Evolutionary conservation across 2,329 filamentous ascomycete genomes (phyloP), one percentile per base, ranked within the genome.

Genomic region (Sordariomycetes sp.): DNA sequence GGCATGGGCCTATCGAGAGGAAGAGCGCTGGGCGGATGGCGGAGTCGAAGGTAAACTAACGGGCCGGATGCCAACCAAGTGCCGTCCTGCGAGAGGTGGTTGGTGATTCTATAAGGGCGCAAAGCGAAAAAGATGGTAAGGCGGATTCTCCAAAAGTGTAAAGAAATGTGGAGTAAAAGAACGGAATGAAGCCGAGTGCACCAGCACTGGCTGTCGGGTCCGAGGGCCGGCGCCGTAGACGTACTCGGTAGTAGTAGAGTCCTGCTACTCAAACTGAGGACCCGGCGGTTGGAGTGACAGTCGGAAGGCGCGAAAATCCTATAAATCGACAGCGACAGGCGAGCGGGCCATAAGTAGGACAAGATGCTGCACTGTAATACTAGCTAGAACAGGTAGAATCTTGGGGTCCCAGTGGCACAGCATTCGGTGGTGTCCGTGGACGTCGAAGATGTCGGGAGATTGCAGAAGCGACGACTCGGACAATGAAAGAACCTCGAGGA

Each of bases 331-430:
- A 62, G 62, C 62, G 61, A 63, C 63, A 66, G 62, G 65, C 67
- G 65, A 70, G 64, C 66, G 66, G 65, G 71, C 65, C 63, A 65
- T 67, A 61, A 62, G 76, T 78, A 67, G 69, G 73, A 78, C 76
- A 72, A 73, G 73, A 74, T 74, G 72, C 71, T 74, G 73, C 72
- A 74, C 70, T 67, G 75, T 75, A 70, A 74, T 74, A 77, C 74
- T 73, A 65, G 69, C 25, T 39, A 52, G 66, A 72, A 57, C 66
- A 72, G 70, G 69, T 69, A 68, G 70, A 68, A 71, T 68, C 69
- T 71, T 70, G 69, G 67, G 68, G 66, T 65, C 67, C 66, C 66
- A 69, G 76, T 77, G 65, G 71, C 72, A 79, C 76, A 66, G 67
- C 72, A 75, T 76, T 70, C 71, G 70, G 73, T 70, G 70, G 69